phyloP scores from a whole-genome alignment of 495 filamentous ascomycete species.

The Jackrogersella minutella region DNA sequence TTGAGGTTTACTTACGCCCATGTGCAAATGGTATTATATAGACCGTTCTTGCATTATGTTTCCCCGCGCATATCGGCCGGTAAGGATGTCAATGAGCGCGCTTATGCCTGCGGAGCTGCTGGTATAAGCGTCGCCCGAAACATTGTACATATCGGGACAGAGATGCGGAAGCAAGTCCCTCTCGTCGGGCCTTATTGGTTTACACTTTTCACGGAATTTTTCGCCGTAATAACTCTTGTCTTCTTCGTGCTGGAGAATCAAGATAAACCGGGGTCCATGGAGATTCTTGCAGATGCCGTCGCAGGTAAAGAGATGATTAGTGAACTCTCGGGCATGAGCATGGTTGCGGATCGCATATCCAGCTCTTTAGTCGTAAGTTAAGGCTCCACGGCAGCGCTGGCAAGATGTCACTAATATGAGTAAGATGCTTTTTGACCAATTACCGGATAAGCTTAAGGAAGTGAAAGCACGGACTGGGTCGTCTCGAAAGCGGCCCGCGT shows the following conservation, averaged over 20 bases:
- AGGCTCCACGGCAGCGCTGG: not conserved
- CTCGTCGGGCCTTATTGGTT: constrained; percentile 97
- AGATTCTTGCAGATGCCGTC: constrained; percentile 82
- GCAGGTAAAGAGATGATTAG: constrained; percentile 84
- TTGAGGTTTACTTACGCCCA: constrained; percentile 88
- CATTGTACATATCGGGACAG: constrained; percentile 88
- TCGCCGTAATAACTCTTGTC: constrained; percentile 86
- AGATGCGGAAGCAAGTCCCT: constrained; percentile 84
- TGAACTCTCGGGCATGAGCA: constrained; percentile 78
- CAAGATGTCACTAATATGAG: constrained; percentile 18
- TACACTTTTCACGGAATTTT: constrained; percentile 94
- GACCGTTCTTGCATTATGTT: constrained; percentile 95
- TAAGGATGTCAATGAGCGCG: constrained; percentile 80
- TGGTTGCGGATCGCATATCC: constrained; percentile 88
- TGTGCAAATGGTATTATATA: constrained; percentile 93
- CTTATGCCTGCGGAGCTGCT: constrained; percentile 91
- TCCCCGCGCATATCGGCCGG: constrained; percentile 70
- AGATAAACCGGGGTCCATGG: constrained; percentile 74
- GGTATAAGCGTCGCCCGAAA: constrained; percentile 92
- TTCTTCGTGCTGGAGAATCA: constrained; percentile 94
- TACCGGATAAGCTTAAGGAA: constrained; percentile 72
- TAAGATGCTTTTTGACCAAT: constrained; percentile 78
- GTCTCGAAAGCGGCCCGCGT: constrained; percentile 65
- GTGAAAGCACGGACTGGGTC: constrained; percentile 46
- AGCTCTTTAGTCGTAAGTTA: constrained; percentile 70